Percentiles rank a stretch among this genome's conserved stretches.
Evolutionary conservation across 2,329 filamentous ascomycete species (phyloP).

Genomic region (Knufia petricola): DNA sequence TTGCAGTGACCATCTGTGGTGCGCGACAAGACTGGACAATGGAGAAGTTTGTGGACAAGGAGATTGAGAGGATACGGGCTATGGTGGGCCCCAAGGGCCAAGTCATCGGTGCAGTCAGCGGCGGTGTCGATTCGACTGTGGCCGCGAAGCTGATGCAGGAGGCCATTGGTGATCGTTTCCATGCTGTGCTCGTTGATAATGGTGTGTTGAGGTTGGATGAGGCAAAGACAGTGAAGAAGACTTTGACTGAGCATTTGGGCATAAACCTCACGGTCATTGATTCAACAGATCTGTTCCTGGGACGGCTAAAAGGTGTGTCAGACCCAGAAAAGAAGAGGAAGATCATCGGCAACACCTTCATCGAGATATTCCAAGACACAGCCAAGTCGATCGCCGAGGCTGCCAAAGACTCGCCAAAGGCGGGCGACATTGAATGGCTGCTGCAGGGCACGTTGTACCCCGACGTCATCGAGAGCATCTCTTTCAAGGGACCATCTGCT

Average conservation of each 20-base stretch:
- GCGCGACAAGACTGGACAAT: conserved; percentile 74
- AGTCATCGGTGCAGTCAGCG: conserved; percentile 69
- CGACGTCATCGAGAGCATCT: conserved; percentile 61
- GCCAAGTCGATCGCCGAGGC: conserved; percentile 64
- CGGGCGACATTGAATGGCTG: conserved; percentile 75
- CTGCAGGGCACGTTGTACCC: conserved; percentile 79
- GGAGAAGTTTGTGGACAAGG: conserved; percentile 69
- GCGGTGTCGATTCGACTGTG: conserved; percentile 84
- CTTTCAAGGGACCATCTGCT: conserved; percentile 60
- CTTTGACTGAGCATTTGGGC: conserved; percentile 65
- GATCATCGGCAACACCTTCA: conserved; percentile 75
- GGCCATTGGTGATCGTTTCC: conserved; percentile 76
- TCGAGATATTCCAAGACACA: conserved; percentile 74
- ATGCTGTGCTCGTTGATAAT: conserved; percentile 77
- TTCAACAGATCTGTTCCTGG: conserved; percentile 66
- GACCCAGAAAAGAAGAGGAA: conserved; percentile 86
- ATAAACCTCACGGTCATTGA: conserved; percentile 88
- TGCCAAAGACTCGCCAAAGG: conserved; percentile 55
- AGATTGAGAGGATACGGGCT: conserved; percentile 68
- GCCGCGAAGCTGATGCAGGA: conserved; percentile 76
- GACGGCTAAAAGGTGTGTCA: conserved; percentile 60
- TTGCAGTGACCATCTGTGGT: conserved; percentile 71
- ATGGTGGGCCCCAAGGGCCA: conserved; percentile 74
- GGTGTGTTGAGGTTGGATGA: conserved; percentile 81
- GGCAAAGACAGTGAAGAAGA: conserved; percentile 70